Evolutionary conservation across 768 basidiomycete genomes (phyloP), one percentile per base, ranked within the genome.

Genomic region (Lactarius trivialis): DNA sequence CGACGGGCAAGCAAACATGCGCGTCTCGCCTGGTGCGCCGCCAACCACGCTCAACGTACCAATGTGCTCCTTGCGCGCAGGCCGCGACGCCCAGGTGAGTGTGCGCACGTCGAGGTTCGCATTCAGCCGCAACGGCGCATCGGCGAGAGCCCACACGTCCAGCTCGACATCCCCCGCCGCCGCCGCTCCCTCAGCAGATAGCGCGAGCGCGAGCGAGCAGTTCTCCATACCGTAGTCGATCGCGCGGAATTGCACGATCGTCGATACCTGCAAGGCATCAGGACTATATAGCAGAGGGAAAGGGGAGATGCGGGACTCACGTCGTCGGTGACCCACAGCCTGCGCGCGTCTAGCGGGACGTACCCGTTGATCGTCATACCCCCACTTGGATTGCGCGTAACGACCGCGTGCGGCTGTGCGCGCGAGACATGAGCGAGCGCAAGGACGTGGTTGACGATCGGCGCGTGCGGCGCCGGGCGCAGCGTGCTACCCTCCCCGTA

Each of bases 191-290:
- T 14, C 51, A 12, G 43, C 43, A 48, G 24, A 9, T 1, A n/a
- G 41, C 2, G 57, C 48, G 3, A 58, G 33, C 19, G 33, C 34
- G n/a, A 58, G 45, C 30, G 58, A 50, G 33, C 58, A 58, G 32
- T 58, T 58, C 34, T 58, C 58, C 58, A 58, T 58, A 33, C 58
- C 58, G 30, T 58, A 58, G 33, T 58, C 58, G 58, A 58, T 58
- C n/a, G 48, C 58, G 43, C 58, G 58, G 33, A 58, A 58, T 48
- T 58, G 58, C 45, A 49, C 58, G 43, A 58, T 26, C 48, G 58
- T 58, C 43, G 58, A 58, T 32, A 58, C 33, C 58, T 50, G 48
- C 21, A 26, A 3, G 37, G 30, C 11, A 7, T 19, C 8, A 3
- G 9, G 24, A 12, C 14, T 17, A 15, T 4, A 36, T 28, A 3